These are phyloP conservation scores for Blastobotrys ciferrii DNA, from an alignment of 1,139 yeast species.

Conservation along the genomic window DNA sequence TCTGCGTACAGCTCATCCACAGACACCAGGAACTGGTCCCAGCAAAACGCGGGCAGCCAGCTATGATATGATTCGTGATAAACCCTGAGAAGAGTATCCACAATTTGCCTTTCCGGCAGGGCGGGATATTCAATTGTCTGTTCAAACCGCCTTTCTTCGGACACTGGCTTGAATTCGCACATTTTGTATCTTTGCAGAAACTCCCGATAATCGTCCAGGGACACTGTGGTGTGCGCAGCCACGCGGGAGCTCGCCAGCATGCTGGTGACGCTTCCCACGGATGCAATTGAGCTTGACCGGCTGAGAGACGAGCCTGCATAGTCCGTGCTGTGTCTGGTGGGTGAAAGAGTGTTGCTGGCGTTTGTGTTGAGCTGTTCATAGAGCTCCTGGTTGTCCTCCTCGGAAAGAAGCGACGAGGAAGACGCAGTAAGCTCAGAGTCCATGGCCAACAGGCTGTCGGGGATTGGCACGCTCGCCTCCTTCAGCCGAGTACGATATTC, in stretches of 20 bases:
- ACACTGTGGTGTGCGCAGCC: not conserved
- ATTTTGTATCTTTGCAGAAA: not conserved
- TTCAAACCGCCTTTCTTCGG: not conserved
- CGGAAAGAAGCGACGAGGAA: not conserved
- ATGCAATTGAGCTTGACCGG: constrained; percentile 1
- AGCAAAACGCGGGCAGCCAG: constrained; percentile 30
- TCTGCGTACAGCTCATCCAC: constrained; percentile 5
- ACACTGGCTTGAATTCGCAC: not conserved
- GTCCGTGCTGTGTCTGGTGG: not conserved
- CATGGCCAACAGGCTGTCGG: constrained; percentile 22
- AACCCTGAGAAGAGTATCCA: constrained; percentile 14
- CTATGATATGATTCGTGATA: constrained; percentile 25
- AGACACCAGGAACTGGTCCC: constrained; percentile 23
- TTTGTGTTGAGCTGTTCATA: constrained; percentile 3
- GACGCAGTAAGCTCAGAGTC: constrained; percentile 17
- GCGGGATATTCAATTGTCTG: not conserved
- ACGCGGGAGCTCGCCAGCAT: not conserved
- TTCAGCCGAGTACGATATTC: constrained; percentile 21
- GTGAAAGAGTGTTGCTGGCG: not conserved
- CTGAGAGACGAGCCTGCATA: not conserved
- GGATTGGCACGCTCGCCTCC: constrained; percentile 24
- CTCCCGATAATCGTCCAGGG: not conserved
- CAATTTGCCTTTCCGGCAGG: constrained; percentile 8
- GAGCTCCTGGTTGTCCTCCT: constrained; percentile 4
- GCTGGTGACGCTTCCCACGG: not conserved